Conservation (phyloP, 2,329 filamentous ascomycete genomes). For the Teratosphaeria gauchensis region DNA sequence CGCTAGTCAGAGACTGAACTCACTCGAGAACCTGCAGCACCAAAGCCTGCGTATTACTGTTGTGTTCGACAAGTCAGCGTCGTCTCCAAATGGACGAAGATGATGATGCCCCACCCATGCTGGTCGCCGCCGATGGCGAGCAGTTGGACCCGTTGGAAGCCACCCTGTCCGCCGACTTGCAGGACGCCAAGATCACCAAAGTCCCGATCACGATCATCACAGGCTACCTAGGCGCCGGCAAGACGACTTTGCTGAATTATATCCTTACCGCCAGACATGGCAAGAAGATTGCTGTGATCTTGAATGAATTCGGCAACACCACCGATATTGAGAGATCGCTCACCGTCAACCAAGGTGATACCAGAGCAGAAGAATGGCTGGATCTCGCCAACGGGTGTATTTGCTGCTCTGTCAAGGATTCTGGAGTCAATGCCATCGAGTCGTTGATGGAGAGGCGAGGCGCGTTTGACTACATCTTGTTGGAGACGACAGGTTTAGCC, state of each 20-base stretch:
- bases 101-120: slow-evolving; percentile 53
- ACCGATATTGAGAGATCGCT: slow-evolving; percentile 69
- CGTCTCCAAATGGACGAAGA: slow-evolving; percentile 47
- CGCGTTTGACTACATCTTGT: slow-evolving; percentile 91
- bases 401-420: slow-evolving; percentile 96
- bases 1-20: no score
- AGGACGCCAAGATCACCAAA: slow-evolving; percentile 48
- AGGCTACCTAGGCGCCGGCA: slow-evolving; percentile 88
- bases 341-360: slow-evolving; percentile 69
- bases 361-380: slow-evolving; percentile 83
- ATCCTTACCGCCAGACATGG: slow-evolving; percentile 91
- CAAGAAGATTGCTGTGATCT: slow-evolving; percentile 94
- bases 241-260: slow-evolving; percentile 91
- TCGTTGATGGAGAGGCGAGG: slow-evolving; percentile 89
- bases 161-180: slow-evolving; percentile 29
- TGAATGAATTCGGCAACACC: slow-evolving; percentile 56
- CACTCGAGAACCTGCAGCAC: neutral
- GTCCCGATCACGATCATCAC: slow-evolving; percentile 82
- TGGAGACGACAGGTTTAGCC: slow-evolving; percentile 91
- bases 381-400: slow-evolving; percentile 95
- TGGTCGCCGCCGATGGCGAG: slow-evolving; percentile 43
- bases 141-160: slow-evolving; percentile 13
- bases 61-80: neutral
- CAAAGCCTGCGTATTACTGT: neutral
- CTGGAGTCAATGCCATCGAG: slow-evolving; percentile 89